These are phyloP conservation scores for Candida nanaspora DNA, from an alignment of 805 yeast species.

Conservation along the genomic window DNA sequence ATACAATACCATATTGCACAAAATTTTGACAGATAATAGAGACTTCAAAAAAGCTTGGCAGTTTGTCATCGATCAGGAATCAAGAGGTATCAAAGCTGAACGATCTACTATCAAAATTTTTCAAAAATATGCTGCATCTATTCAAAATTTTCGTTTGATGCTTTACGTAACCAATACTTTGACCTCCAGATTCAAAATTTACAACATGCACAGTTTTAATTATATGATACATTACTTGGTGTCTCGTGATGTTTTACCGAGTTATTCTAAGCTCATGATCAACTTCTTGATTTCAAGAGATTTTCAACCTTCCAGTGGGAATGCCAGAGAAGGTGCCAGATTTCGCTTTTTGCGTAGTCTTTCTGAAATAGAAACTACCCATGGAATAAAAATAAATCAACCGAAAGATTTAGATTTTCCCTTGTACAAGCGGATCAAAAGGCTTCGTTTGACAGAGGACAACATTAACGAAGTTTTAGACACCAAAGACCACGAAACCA, in stretches of 20 bases:
- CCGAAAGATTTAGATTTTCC: not conserved
- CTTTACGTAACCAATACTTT: constrained; percentile 9
- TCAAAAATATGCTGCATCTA: constrained; percentile 9
- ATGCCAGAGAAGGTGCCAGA: too few species aligned
- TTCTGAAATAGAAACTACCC: not conserved
- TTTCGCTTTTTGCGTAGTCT: too few species aligned
- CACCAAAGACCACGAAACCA: not conserved
- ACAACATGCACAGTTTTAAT: too few species aligned
- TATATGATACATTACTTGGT: not conserved
- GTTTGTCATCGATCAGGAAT: constrained; percentile 3
- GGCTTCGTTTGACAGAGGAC: not conserved
- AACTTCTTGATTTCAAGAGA: not conserved
- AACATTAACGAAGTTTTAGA: not conserved
- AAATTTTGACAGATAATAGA: not conserved
- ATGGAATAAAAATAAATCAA: not conserved
- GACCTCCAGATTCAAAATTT: not conserved
- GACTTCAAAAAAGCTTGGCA: constrained; percentile 14
- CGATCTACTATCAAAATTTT: constrained; percentile 16
- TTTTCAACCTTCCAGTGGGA: not conserved
- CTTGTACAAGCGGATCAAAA: not conserved
- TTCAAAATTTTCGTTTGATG: constrained; percentile 8
- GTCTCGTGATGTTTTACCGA: not conserved
- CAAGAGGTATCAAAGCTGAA: constrained; percentile 5
- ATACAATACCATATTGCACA: constrained; percentile 12
- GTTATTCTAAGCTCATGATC: not conserved